Evolutionary conservation across 306 rosid species (phyloP).

Genomic region (Urtica urens): DNA sequence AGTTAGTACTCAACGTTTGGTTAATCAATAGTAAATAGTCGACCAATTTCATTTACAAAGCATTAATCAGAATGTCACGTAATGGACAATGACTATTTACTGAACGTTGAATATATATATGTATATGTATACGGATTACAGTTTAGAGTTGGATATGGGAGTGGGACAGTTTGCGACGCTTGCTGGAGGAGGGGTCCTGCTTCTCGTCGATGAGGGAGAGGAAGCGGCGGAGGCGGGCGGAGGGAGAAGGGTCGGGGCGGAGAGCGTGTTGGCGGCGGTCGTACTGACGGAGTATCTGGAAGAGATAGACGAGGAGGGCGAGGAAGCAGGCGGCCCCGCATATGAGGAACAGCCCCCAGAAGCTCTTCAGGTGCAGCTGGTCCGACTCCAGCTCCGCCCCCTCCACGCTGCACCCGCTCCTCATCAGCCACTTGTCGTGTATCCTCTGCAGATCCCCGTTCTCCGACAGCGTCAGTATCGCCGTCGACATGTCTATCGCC

Average conservation of each 20-base stretch:
- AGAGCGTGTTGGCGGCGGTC: conserved; percentile 20
- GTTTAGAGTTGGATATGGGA: too few species aligned
- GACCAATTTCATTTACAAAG: too few species aligned
- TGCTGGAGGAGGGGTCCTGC: conserved; percentile 32
- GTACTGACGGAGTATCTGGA: conserved; percentile 34
- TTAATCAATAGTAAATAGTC: too few species aligned
- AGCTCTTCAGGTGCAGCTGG: conserved; percentile 70
- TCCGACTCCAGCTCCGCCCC: conserved; percentile 51
- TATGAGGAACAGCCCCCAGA: conserved; percentile 82
- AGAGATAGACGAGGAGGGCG: conserved; percentile 51
- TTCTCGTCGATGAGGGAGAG: conserved; percentile 62
- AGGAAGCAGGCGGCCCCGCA: conserved; percentile 64
- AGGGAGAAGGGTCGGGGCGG: conserved; percentile 16
- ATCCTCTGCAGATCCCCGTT: conserved; percentile 91
- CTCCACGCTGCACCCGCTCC: conserved; percentile 44
- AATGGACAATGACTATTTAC: too few species aligned
- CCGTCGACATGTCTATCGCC: conserved; percentile 82
- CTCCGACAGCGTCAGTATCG: conserved; percentile 85
- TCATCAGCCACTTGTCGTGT: conserved; percentile 79
- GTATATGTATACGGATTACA: too few species aligned
- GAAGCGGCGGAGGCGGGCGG: conserved; percentile 40
- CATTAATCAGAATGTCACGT: too few species aligned
- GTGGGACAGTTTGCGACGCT: too few species aligned
- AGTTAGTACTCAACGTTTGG: too few species aligned
- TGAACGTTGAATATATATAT: too few species aligned